Evolutionary conservation across 805 yeast genomes (phyloP).

Genomic region (Lipomyces yamanashiensis): DNA sequence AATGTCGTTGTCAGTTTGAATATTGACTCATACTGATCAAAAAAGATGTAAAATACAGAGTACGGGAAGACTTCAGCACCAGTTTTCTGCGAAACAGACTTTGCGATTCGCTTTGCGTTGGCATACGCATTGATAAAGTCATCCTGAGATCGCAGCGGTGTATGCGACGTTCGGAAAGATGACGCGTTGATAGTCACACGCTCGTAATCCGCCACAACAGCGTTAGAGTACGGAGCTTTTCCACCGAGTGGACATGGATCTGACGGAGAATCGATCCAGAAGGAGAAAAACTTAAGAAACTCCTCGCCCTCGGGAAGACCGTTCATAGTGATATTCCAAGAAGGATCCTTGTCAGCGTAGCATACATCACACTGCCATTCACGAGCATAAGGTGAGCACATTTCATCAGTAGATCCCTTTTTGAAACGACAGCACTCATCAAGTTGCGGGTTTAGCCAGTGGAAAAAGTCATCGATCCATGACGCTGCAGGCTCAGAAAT

Average conservation of each 20-base stretch:
- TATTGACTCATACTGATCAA: conserved; percentile 81
- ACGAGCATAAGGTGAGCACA: conserved; percentile 42
- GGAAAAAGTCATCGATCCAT: conserved; percentile 90
- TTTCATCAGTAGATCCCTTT: conserved; percentile 54
- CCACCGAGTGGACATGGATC: conserved; percentile 96
- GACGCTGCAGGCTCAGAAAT: conserved; percentile 82
- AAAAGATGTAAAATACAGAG: conserved; percentile 90
- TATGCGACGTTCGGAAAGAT: conserved; percentile 79
- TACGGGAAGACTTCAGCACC: conserved; percentile 77
- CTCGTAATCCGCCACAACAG: conserved; percentile 55
- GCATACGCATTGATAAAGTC: conserved; percentile 84
- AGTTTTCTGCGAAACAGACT: conserved; percentile 50
- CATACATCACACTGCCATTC: conserved; percentile 66
- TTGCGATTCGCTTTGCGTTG: conserved; percentile 68
- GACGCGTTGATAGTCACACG: conserved; percentile 56
- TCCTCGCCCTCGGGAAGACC: conserved; percentile 80
- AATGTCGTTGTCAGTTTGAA: conserved; percentile 61
- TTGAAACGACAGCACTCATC: conserved; percentile 83
- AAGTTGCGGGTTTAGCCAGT: conserved; percentile 83
- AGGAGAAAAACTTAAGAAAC: conserved; percentile 70
- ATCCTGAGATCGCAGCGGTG: conserved; percentile 75
- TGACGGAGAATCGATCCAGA: conserved; percentile 84
- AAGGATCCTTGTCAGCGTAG: conserved; percentile 59
- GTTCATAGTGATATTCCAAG: conserved; percentile 73
- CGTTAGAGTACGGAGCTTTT: conserved; percentile 80